Evolutionary conservation across 768 basidiomycete genomes (phyloP).

Genomic region (Tulasnella sp.): DNA sequence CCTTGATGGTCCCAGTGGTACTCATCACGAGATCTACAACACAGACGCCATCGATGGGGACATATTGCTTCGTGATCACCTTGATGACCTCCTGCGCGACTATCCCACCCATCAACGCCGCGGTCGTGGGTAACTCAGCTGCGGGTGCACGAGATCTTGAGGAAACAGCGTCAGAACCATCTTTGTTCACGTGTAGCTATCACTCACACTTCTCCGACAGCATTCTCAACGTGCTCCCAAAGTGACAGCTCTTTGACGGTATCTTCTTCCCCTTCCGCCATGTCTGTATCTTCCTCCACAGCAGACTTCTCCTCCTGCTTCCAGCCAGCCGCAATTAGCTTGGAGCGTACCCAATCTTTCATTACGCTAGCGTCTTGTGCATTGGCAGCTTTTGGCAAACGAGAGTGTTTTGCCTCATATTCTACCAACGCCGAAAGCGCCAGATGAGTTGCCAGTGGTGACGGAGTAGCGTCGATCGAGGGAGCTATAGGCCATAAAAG

Average conservation of each 20-base stretch:
- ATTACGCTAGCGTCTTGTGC: constrained; percentile 19
- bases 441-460: constrained; percentile 48
- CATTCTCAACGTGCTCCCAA: constrained; percentile 37
- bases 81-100: constrained; percentile 97
- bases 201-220: constrained; percentile 73
- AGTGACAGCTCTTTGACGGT: constrained; percentile 2
- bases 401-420: constrained; percentile 23
- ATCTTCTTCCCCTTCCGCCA: constrained; percentile 9
- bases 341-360: constrained; percentile 3
- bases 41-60: constrained; percentile 78
- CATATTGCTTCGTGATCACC: constrained; percentile 90
- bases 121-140: constrained; percentile 84
- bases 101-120: constrained; percentile 86
- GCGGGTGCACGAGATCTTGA: constrained; percentile 64
- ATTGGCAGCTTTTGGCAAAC: constrained; percentile 15
- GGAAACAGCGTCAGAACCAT: background rate
- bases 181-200: too few species aligned
- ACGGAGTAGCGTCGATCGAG: too few species aligned
- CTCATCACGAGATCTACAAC: constrained; percentile 59
- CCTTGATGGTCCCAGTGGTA: constrained; percentile 22
- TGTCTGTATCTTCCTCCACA: constrained; percentile 26
- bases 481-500: constrained; percentile 24
- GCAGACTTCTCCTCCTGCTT: constrained; percentile 40
- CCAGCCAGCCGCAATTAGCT: constrained; percentile 42
- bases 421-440: constrained; percentile 53